Conservation (phyloP, 371 early-diverging fungal species). For the Syncephalastrum monosporum region DNA sequence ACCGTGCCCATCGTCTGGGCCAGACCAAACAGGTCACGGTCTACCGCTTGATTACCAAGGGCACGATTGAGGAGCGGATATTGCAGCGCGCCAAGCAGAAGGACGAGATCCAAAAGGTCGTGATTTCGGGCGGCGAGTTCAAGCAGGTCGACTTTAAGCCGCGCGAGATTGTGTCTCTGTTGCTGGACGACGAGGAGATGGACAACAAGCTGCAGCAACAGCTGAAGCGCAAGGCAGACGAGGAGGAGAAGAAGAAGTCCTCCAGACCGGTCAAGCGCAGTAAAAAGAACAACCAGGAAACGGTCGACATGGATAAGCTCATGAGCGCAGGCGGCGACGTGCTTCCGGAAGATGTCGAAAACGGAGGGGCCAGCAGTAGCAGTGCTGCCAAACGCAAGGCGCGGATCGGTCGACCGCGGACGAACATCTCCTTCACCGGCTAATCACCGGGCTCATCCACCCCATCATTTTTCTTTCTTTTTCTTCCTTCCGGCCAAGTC, state of each 20-base stretch:
- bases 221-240: conserved; percentile 61
- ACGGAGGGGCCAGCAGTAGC: conserved; percentile 12
- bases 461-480: too few species aligned
- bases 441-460: conserved; percentile 1
- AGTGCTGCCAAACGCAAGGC: conserved; percentile 29
- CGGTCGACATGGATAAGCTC: conserved; percentile 29
- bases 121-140: conserved; percentile 93
- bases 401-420: conserved; percentile 47
- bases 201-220: conserved; percentile 60
- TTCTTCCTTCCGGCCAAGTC: too few species aligned
- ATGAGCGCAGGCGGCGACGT: conserved; percentile 43
- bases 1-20: conserved; percentile 97
- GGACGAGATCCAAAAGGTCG: conserved; percentile 96
- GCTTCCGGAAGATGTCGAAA: conserved; percentile 27
- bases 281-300: conserved; percentile 33
- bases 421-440: conserved; percentile 39
- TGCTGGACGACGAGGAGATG: conserved; percentile 79
- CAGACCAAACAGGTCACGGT: conserved; percentile 97
- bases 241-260: conserved; percentile 46
- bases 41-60: conserved; percentile 87
- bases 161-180: conserved; percentile 82
- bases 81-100: conserved; percentile 91
- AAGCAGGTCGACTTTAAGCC: conserved; percentile 82
- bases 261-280: conserved; percentile 35
- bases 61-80: conserved; percentile 92